phyloP scores from a whole-genome alignment of 2,329 filamentous ascomycete species.

The Fusarium chaquense region DNA sequence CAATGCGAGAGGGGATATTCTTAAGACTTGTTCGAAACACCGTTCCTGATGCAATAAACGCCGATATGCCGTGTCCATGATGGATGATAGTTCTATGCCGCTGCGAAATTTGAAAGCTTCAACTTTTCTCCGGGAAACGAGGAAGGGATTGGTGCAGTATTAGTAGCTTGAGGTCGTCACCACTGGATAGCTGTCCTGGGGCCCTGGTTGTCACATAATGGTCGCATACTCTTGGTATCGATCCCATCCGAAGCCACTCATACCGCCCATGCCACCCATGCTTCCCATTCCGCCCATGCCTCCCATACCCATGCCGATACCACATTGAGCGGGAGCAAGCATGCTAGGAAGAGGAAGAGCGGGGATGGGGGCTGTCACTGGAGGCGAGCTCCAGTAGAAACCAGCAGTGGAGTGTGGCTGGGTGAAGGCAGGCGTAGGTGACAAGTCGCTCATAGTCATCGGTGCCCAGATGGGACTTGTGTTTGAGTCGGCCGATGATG shows the following conservation, averaged over 20 bases:
- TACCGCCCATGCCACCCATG: slow-evolving; percentile 69
- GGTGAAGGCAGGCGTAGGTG: slow-evolving; percentile 83
- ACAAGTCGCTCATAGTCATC: slow-evolving; percentile 81
- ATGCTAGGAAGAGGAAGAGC: slow-evolving; percentile 87
- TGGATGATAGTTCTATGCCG: slow-evolving; percentile 55
- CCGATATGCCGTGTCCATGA: slow-evolving; percentile 54
- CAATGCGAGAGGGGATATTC: slow-evolving; percentile 54
- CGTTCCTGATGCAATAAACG: slow-evolving; percentile 60
- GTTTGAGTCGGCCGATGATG: slow-evolving; percentile 77
- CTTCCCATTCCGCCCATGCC: slow-evolving; percentile 76
- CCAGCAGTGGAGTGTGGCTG: slow-evolving; percentile 77
- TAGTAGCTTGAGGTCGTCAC: slow-evolving; percentile 62
- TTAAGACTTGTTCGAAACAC: slow-evolving; percentile 55
- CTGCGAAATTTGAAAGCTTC: slow-evolving; percentile 51
- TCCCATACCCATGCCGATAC: slow-evolving; percentile 79
- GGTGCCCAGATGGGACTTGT: slow-evolving; percentile 81
- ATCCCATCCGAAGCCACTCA: slow-evolving; percentile 85
- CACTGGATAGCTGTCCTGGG: slow-evolving; percentile 60
- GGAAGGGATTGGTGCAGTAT: slow-evolving; percentile 50
- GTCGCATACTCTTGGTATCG: slow-evolving; percentile 86
- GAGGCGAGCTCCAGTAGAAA: slow-evolving; percentile 84
- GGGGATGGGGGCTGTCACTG: slow-evolving; percentile 79
- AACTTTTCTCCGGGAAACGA: slow-evolving; percentile 52
- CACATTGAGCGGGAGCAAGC: slow-evolving; percentile 82
- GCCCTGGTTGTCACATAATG: slow-evolving; percentile 82